Evolutionary conservation across 768 basidiomycete species (phyloP).

Genomic region (Astraeus odoratus): DNA sequence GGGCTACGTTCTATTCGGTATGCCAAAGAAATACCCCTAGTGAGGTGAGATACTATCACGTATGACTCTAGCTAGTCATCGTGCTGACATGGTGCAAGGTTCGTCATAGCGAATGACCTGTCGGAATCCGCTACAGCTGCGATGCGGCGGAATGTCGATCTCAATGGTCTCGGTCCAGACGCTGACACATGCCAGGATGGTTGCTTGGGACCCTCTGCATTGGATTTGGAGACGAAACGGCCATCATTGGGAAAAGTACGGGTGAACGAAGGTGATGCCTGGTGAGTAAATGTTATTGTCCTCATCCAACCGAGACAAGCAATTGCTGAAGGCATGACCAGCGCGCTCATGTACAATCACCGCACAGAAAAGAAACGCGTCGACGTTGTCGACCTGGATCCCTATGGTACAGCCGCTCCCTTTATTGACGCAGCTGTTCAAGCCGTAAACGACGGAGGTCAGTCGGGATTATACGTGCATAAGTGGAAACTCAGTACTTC

Average conservation of each 20-base stretch:
- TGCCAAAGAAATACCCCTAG: constrained; percentile 90
- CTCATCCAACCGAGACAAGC: neutral
- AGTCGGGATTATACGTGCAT: constrained; percentile 10
- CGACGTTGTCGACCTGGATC: constrained; percentile 96
- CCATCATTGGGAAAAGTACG: constrained; percentile 49
- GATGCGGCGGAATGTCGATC: constrained; percentile 78
- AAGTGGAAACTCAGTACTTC: neutral
- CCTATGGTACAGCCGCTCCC: constrained; percentile 95
- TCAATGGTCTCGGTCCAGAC: constrained; percentile 62
- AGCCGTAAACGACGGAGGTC: constrained; percentile 80
- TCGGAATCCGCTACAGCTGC: constrained; percentile 76
- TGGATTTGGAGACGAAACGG: constrained; percentile 9
- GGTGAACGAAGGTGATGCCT: constrained; percentile 91
- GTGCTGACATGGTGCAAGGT: constrained; percentile 50
- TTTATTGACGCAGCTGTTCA: constrained; percentile 96
- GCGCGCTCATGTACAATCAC: constrained; percentile 87
- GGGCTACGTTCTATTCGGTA: constrained; percentile 95
- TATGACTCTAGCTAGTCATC: neutral
- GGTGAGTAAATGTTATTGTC: constrained; percentile 42
- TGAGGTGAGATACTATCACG: constrained; percentile 51
- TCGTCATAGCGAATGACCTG: constrained; percentile 92
- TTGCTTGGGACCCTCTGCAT: constrained; percentile 3
- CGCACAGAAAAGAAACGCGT: constrained; percentile 67
- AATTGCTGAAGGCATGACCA: constrained; percentile 22
- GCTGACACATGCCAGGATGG: constrained; percentile 18